These are phyloP conservation scores for Dacryopinax spathularia DNA, from an alignment of 768 basidiomycete species.

Conservation along the genomic window DNA sequence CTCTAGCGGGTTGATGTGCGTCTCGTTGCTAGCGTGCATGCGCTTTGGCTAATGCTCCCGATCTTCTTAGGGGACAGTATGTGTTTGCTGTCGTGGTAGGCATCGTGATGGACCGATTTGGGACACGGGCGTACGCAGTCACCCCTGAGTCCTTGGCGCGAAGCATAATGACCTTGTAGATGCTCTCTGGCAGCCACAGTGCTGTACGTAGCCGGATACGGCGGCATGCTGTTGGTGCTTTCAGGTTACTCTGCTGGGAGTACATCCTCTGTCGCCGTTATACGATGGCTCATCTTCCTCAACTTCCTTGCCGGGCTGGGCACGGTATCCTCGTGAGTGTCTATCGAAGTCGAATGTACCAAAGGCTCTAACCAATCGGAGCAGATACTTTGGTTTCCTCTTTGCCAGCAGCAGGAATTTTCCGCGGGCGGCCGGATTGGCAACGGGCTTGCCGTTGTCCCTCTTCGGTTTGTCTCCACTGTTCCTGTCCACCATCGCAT, in stretches of 20 bases:
- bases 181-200: conserved; percentile 51
- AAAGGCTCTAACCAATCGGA: conserved; percentile 17
- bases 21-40: too few relatives aligned
- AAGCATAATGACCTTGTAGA: conserved; percentile 3
- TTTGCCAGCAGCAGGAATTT: conserved; percentile 65
- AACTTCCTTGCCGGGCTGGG: conserved; percentile 46
- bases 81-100: conserved; percentile 58
- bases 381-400: conserved; percentile 53
- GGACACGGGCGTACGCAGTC: conserved; percentile 35
- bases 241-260: conserved; percentile 32
- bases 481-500: conserved; percentile 51
- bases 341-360: not conserved
- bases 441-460: conserved; percentile 36
- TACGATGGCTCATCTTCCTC: not conserved
- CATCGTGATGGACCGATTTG: conserved; percentile 49
- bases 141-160: not conserved
- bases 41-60: conserved; percentile 37
- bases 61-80: conserved; percentile 68
- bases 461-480: conserved; percentile 73
- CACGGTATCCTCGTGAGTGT: conserved; percentile 55
- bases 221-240: conserved; percentile 48
- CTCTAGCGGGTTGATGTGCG: too few relatives aligned
- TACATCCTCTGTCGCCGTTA: not conserved
- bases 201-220: conserved; percentile 47
- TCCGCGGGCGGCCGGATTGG: conserved; percentile 11